Conservation (phyloP, 345 rosid species). For the Boechera divaricarpa region DNA sequence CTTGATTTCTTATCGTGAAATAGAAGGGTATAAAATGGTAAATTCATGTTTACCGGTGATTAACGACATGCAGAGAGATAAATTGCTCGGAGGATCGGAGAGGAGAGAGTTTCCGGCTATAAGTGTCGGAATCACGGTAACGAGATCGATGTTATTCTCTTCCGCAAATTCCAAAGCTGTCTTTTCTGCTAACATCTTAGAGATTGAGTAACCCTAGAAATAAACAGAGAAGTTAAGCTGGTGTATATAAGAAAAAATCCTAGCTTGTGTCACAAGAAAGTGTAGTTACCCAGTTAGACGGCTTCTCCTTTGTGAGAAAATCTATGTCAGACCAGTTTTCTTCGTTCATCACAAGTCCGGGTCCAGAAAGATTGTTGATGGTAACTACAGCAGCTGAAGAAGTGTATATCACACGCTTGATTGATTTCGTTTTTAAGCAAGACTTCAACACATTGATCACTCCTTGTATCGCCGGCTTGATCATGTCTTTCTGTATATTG, state of each 20-base stretch:
- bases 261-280: slow-evolving; percentile 31
- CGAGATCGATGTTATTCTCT: slow-evolving; percentile 72
- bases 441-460: slow-evolving; percentile 77
- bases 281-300: slow-evolving; percentile 77
- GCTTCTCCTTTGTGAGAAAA: slow-evolving; percentile 67
- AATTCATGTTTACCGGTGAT: slow-evolving; percentile 59
- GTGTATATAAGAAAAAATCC: neutral
- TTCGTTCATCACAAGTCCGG: slow-evolving; percentile 74
- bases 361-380: slow-evolving; percentile 60
- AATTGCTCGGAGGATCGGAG: slow-evolving; percentile 62
- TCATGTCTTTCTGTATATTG: slow-evolving; percentile 73
- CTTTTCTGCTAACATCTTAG: slow-evolving; percentile 81
- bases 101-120: slow-evolving; percentile 73
- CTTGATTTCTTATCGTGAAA: neutral
- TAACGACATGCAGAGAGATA: slow-evolving; percentile 57
- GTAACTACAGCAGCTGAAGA: slow-evolving; percentile 91
- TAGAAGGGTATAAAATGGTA: neutral
- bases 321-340: slow-evolving; percentile 76
- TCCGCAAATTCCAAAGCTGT: slow-evolving; percentile 70
- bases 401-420: slow-evolving; percentile 81
- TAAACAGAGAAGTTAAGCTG: slow-evolving; percentile 16
- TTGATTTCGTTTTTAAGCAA: slow-evolving; percentile 63
- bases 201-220: slow-evolving; percentile 74
- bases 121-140: slow-evolving; percentile 73
- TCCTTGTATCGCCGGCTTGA: slow-evolving; percentile 88